phyloP scores from a whole-genome alignment of 371 early-diverging fungal species.

The Paraphysoderma sedebokerense region DNA sequence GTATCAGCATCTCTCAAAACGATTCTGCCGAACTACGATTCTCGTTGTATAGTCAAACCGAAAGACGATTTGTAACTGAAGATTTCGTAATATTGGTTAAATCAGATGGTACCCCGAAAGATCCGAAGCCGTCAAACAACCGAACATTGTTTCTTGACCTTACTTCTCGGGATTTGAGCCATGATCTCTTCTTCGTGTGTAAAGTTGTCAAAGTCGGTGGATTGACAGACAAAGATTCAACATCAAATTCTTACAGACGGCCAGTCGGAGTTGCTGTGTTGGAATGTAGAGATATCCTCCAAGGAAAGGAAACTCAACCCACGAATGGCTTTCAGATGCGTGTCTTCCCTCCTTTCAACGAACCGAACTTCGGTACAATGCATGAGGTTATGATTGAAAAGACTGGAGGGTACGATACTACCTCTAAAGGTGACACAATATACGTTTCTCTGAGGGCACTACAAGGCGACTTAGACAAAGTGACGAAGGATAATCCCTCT shows the following conservation, averaged over 20 bases:
- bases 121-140: slow-evolving; percentile 11
- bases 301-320: neutral
- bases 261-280: neutral
- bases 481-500: neutral
- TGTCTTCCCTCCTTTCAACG: neutral
- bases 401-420: neutral
- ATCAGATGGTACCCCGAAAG: slow-evolving; percentile 36
- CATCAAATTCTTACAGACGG: neutral
- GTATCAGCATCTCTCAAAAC: neutral
- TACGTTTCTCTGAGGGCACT: neutral
- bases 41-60: slow-evolving; percentile 31
- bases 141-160: slow-evolving; percentile 39
- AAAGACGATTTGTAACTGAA: slow-evolving; percentile 37
- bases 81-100: slow-evolving; percentile 34
- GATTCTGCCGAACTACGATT: slow-evolving; percentile 46
- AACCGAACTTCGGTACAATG: neutral
- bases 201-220: slow-evolving; percentile 39
- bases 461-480: too few species aligned
- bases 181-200: slow-evolving; percentile 37
- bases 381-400: neutral
- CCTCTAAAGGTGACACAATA: neutral
- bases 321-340: neutral
- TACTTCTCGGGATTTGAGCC: slow-evolving; percentile 25
- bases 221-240: slow-evolving; percentile 35
- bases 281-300: neutral